phyloP scores from a whole-genome alignment of 164 flowering plant genomes.

The Aristolochia contorta region DNA sequence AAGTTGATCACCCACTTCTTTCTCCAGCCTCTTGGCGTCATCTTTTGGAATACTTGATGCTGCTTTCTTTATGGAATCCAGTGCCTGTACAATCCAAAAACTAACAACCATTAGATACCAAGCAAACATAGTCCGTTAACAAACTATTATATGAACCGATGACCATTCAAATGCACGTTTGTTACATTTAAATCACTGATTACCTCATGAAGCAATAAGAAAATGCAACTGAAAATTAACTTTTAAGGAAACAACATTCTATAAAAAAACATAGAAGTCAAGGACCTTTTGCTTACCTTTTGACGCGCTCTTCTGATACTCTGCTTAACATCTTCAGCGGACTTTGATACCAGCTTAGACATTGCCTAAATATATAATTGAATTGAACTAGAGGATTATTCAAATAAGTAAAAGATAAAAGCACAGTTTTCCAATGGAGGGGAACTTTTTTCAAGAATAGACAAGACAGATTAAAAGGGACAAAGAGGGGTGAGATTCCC shows the following conservation, averaged over 20 bases:
- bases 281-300: constrained; percentile 35
- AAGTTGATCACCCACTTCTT: constrained; percentile 51
- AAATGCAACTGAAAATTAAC: too few relatives aligned
- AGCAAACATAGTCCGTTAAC: not conserved
- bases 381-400: not conserved
- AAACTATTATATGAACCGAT: not conserved
- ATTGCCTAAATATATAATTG: constrained; percentile 47
- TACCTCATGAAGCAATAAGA: too few relatives aligned
- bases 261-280: too few relatives aligned
- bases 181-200: too few relatives aligned
- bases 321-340: constrained; percentile 78
- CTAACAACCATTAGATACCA: not conserved
- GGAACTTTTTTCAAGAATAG: too few relatives aligned
- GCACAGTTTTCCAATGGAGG: too few relatives aligned
- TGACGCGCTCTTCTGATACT: constrained; percentile 94
- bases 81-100: constrained; percentile 39
- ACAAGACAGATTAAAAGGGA: too few relatives aligned
- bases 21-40: constrained; percentile 63
- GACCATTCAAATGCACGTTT: too few relatives aligned
- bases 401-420: not conserved
- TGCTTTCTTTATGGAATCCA: constrained; percentile 74
- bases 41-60: constrained; percentile 62
- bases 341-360: constrained; percentile 76
- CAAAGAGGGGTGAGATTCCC: too few relatives aligned
- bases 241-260: too few relatives aligned